Base-by-base conservation (phyloP, 2,329 filamentous ascomycete species). In the Colletotrichum sidae region DNA sequence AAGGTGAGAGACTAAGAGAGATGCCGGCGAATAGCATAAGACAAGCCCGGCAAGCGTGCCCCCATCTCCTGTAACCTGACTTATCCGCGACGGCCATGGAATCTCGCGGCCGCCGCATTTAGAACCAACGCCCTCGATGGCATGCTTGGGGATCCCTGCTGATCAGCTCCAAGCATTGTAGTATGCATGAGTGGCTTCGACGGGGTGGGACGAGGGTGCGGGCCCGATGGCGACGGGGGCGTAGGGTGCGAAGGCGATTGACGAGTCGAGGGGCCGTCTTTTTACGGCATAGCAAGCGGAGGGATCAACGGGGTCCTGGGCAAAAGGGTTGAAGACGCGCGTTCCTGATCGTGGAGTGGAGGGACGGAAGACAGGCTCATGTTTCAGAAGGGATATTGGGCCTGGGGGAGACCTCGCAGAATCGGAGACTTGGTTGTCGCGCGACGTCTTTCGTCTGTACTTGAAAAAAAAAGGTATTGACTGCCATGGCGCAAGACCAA, bases 161-260 rank as follows among this genome's bases (percentile, higher is more conserved):
- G 63, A 65, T 65, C 63, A 42, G 42, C 63, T 47, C 37, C 60
- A 65, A 55, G 64, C 60, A 67, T 67, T 33, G 51, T 67, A 42
- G 64, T 60, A 67, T 65, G 64, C 64, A 67, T 67, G 60, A 64
- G 60, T 60, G 54, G 49, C 60, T 34, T 63, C 49, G 59, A 49
- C 53, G 33, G 25, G 25, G 54, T 67, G 63, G 53, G 57, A 65
- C 57, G 51, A 61, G 56, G 55, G 62, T 44, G 42, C 39, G 37
- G 60, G 37, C 54, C 60, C 39, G 15, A 53, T 38, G 54, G 47
- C 47, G 37, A 41, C 37, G 46, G 58, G 57, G 46, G 15, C 41
- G 35, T 47, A 33, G 46, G 52, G 38, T 50, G 45, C 47, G n/a
- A 47, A 46, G 47, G 41, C 41, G 25, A 53, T 34, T 53, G 49